Conservation (phyloP, 2,329 filamentous ascomycete genomes). For the Chaetomiaceae sp. region DNA sequence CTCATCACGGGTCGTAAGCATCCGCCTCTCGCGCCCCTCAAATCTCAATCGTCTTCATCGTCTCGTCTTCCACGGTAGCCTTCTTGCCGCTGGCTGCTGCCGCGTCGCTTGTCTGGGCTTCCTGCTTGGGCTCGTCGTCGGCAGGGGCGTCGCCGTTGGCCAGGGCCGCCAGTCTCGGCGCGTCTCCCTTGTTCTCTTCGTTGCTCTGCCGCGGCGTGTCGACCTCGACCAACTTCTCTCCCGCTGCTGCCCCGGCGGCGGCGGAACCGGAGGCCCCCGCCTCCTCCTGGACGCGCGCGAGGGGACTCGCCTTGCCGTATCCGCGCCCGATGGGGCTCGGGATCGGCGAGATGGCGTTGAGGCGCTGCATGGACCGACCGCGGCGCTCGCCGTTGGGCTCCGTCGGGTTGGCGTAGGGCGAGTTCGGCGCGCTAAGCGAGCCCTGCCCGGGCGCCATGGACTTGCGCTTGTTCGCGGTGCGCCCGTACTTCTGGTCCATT, state of each 20-base stretch:
- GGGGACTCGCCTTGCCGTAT: conserved; percentile 62
- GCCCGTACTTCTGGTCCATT: conserved; percentile 89
- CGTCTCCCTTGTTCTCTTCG: conserved; percentile 34
- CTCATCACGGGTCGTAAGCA: conserved; percentile 7
- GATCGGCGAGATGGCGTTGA: conserved; percentile 59
- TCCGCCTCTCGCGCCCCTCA: conserved; percentile 27
- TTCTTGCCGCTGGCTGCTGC: conserved; percentile 39
- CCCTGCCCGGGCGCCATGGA: conserved; percentile 40
- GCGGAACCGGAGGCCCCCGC: conserved; percentile 27
- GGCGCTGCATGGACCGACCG: conserved; percentile 66
- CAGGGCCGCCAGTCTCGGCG: conserved; percentile 32
- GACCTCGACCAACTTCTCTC: conserved; percentile 51
- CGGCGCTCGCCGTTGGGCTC: conserved; percentile 57
- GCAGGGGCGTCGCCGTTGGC: conserved; percentile 27
- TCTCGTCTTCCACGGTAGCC: conserved; percentile 38
- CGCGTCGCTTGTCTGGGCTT: conserved; percentile 29
- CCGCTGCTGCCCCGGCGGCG: conserved; percentile 40
- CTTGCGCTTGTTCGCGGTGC: conserved; percentile 52
- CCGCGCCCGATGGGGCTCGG: conserved; percentile 61
- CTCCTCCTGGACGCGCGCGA: conserved; percentile 73
- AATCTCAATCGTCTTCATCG: conserved; percentile 60
- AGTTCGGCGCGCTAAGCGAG: conserved; percentile 41
- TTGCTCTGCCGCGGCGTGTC: conserved; percentile 48
- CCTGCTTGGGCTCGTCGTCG: conserved; percentile 28
- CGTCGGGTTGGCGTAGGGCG: conserved; percentile 62